Evolutionary conservation across 169 alveolate genomes (phyloP).

Genomic region (Cryptosporidium xiaoi): DNA sequence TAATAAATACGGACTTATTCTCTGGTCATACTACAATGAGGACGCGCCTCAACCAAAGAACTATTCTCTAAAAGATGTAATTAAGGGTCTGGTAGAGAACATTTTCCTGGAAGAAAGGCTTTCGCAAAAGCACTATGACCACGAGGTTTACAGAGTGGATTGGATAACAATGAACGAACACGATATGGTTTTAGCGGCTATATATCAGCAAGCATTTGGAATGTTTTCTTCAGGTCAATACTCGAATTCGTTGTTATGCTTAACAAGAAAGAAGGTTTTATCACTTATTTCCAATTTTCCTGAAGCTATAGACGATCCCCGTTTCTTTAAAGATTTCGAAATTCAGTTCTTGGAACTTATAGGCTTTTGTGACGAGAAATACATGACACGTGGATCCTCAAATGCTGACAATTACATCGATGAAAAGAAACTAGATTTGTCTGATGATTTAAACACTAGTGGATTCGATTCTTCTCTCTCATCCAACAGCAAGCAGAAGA

Average conservation of each 20-base stretch:
- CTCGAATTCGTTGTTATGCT: conserved; percentile 8
- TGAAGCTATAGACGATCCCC: conserved; percentile 24
- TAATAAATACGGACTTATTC: conserved; percentile 48
- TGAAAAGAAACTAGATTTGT: not conserved
- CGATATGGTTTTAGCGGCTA: conserved; percentile 11
- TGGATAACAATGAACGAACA: conserved; percentile 53
- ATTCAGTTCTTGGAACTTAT: conserved; percentile 23
- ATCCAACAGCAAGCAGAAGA: conserved; percentile 12
- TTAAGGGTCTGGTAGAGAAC: conserved; percentile 20
- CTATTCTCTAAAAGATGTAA: not conserved
- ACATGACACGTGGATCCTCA: conserved; percentile 24
- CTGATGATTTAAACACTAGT: conserved; percentile 1
- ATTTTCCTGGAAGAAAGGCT: conserved; percentile 63
- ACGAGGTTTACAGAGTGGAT: conserved; percentile 33
- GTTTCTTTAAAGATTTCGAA: not conserved
- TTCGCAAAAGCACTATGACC: conserved; percentile 52
- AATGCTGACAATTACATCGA: not conserved
- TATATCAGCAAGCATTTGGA: conserved; percentile 36
- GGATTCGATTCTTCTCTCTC: not conserved
- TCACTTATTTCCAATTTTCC: conserved; percentile 18
- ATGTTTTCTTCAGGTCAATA: conserved; percentile 23
- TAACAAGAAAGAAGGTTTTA: conserved; percentile 13
- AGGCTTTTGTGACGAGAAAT: conserved; percentile 39
- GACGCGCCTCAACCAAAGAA: conserved; percentile 12
- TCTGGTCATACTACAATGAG: conserved; percentile 39